Base-by-base conservation (phyloP, 176 grass and related monocot species). In the Coix lacrymajobi region DNA sequence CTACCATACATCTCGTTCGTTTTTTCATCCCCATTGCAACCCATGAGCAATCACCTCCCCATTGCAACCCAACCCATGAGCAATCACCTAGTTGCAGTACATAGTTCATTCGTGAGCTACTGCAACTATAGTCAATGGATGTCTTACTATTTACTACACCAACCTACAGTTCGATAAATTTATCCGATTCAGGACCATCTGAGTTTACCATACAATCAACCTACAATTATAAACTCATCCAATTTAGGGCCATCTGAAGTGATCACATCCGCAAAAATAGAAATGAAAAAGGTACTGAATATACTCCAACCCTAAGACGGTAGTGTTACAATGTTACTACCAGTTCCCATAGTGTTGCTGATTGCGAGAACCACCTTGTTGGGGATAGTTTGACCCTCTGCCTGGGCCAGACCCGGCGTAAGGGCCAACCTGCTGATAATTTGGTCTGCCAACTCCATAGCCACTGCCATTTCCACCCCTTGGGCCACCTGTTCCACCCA, bases 281-380 rank as follows among this genome's bases (percentile, higher is more conserved):
- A 22, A 54, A n/a, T 1, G 2, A 24, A 56, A 56, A 11, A 24
- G 52, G 0, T 37, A 37, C 6, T 37, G 36, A 4, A 56, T 9
- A 33, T 9, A 12, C 7, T 29, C 15, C 28, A 51, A 51, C 25
- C 1, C 3, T 28, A 13, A n/a, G n/a, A n/a, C n/a, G n/a, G n/a
- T 6, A 12, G 5, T 62, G 58, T 41, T 32, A 19, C 64, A 63
- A 22, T 76, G 14, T 60, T 92, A 92, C 66, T 94, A 88, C 92
- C 87, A 92, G 76, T 71, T 88, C 22, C 91, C 94, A 41, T 90
- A 90, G 48, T 93, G 91, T 49, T 95, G 90, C 69, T 92, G 91
- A 66, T 89, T 90, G 41, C 87, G 83, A 40, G 88, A 83, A 58
- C 83, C 45, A 28, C 84, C 87, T 85, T 91, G 76, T n/a, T 65